Evolutionary conservation across 352 stramenopile genomes (phyloP), one percentile per base, ranked within the genome.

Genomic region (Globisporangium canariense): DNA sequence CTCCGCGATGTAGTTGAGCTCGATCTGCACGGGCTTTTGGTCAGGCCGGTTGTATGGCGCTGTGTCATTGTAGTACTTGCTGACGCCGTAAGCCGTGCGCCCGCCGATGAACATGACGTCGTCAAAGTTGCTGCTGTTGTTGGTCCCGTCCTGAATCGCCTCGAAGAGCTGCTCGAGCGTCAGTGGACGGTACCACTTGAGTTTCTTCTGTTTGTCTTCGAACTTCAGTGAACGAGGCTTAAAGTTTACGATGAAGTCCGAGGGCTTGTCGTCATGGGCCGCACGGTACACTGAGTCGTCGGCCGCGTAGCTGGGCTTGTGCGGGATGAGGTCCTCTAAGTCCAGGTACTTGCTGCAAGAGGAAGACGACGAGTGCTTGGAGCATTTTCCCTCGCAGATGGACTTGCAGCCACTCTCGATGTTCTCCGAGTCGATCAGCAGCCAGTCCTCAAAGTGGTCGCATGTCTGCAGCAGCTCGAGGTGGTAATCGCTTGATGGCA

Each of bases 111-210:
- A 93, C 41, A 87, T 78, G n/a, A 80, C 72, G 8, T 86, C 71
- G 0, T 25, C 43, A 38, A 73, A 80, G 67, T 91, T 83, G n/a
- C 68, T 69, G 2, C 76, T 86, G 67, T 90, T 83, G n/a, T 68
- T 69, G 2, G 77, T 86, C 58, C 96, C 89, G 53, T 86, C 91
- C 64, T 94, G 93, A 60, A 90, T 88, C 3, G 89, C 88, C 46
- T 97, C 82, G 32, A 77, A 52, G 20, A 85, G 60, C 32, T 82
- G 72, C 4, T 57, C 65, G 28, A 77, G 58, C 40, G 64, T 66
- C 13, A 82, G 62, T 38, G 71, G 72, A 7, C 72, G 69, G 46
- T 82, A 82, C 75, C 75, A 82, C 45, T 62, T 67, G 32, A 41
- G 47, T 22, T 65, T 51, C 11, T 32, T 60, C 28, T 32, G 13